Percentiles rank a stretch among this genome's conserved stretches.
Conservation (phyloP, 2,329 filamentous ascomycete genomes). For the Pseudophaeomoniella oleicola region DNA sequence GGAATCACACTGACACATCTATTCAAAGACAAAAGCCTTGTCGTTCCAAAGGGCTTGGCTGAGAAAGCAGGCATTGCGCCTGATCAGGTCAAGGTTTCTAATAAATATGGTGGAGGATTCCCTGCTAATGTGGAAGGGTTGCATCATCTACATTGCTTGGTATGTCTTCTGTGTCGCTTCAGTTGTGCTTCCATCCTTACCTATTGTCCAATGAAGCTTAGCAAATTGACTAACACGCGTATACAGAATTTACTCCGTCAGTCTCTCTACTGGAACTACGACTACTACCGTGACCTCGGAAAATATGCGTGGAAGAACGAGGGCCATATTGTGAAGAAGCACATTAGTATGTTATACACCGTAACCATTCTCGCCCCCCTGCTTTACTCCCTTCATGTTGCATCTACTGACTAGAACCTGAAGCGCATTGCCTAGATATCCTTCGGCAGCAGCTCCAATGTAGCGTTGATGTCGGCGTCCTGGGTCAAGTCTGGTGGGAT, state of each 20-base stretch:
- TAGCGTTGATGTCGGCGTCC: slow-evolving; percentile 42
- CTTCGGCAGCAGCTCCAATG: slow-evolving; percentile 52
- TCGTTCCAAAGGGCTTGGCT: slow-evolving; percentile 36
- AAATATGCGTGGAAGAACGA: slow-evolving; percentile 41
- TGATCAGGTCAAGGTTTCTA: slow-evolving; percentile 41
- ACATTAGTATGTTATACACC: slow-evolving; percentile 43
- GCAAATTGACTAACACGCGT: no score
- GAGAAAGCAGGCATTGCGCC: slow-evolving; percentile 33
- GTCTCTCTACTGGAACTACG: slow-evolving; percentile 43
- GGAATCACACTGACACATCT: no score
- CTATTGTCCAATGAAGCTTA: no score
- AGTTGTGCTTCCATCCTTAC: no score
- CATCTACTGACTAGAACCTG: slow-evolving; percentile 1
- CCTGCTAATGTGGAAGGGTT: slow-evolving; percentile 18
- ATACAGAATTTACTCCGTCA: slow-evolving; percentile 46
- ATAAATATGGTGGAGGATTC: slow-evolving; percentile 44
- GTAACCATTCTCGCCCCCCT: no score
- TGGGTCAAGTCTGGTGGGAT: slow-evolving; percentile 47
- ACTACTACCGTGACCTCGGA: slow-evolving; percentile 38
- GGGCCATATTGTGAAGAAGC: slow-evolving; percentile 38
- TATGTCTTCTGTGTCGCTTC: no score
- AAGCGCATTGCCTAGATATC: slow-evolving; percentile 46
- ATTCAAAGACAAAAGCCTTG: slow-evolving; percentile 29
- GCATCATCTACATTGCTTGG: slow-evolving; percentile 36
- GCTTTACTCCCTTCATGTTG: no score